Conservation (phyloP, 2,329 filamentous ascomycete species). For the Juglanconis juglandina region DNA sequence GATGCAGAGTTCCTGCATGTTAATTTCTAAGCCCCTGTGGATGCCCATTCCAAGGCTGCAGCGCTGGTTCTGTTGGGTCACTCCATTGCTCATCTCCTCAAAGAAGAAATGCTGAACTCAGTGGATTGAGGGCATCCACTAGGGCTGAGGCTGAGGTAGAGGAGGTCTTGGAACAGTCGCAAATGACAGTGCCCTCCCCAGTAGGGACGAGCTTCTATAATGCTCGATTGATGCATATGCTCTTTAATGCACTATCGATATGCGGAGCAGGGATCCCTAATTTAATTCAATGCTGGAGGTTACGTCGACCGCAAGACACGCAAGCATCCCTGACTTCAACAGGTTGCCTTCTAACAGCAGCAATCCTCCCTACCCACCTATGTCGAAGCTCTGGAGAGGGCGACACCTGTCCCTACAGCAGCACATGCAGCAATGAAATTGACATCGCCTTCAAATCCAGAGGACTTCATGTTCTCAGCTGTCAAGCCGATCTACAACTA, state of each 20-base stretch:
- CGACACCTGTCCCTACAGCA: constrained; percentile 1
- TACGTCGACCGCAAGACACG: not conserved
- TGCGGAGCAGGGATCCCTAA: not conserved
- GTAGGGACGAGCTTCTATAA: no score
- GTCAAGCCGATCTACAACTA: constrained; percentile 16
- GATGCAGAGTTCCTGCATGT: no score
- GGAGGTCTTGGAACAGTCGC: no score
- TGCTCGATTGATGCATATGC: no score
- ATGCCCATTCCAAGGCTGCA: no score
- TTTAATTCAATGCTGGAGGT: not conserved
- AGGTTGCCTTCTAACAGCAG: not conserved
- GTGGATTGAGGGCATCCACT: no score
- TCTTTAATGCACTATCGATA: not conserved
- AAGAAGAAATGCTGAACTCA: no score
- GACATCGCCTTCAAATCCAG: constrained; percentile 5
- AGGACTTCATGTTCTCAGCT: constrained; percentile 19
- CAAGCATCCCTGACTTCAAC: not conserved
- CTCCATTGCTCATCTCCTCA: no score
- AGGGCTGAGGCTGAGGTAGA: no score
- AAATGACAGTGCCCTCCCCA: no score
- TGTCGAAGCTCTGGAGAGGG: constrained; percentile 1
- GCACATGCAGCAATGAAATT: constrained; percentile 17
- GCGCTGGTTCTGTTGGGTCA: no score
- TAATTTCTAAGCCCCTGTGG: no score
- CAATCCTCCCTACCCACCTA: not conserved